Conservation (phyloP, 2,329 filamentous ascomycete species). For the Cladophialophora carrionii region DNA sequence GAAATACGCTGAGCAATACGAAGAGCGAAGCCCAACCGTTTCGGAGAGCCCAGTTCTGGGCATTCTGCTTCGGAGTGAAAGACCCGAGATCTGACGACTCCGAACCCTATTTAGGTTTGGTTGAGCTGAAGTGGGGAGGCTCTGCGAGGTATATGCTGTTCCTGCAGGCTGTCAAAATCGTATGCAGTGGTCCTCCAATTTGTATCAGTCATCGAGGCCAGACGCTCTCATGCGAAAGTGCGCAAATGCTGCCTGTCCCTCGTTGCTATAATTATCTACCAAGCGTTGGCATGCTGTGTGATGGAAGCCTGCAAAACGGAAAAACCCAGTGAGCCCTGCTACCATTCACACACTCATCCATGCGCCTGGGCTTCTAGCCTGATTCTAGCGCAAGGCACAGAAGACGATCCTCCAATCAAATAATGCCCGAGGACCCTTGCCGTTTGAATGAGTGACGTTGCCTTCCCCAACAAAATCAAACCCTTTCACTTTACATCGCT, state of each 20-base stretch:
- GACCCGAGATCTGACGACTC: constrained; percentile 14
- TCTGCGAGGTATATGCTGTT: neutral
- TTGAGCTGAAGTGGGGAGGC: constrained; percentile 2
- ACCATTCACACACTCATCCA: neutral
- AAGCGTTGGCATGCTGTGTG: neutral
- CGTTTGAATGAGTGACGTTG: constrained; percentile 22
- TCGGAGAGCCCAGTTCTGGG: neutral
- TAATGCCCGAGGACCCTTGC: neutral
- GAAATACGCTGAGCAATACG: constrained; percentile 4
- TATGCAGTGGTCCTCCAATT: neutral
- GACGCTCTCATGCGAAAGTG: neutral
- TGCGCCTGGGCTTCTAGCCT: constrained; percentile 23
- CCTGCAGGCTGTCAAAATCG: neutral
- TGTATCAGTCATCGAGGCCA: neutral
- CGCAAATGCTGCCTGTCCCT: neutral
- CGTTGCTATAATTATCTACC: neutral
- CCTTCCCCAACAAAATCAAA: constrained; percentile 32
- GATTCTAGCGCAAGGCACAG: constrained; percentile 30
- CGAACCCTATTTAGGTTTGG: constrained; percentile 6
- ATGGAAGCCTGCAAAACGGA: constrained; percentile 5
- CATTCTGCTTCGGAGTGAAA: constrained; percentile 4
- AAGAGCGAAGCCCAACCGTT: constrained; percentile 20
- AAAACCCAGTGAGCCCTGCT: neutral
- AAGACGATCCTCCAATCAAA: constrained; percentile 11
- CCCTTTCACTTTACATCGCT: neutral